Evolutionary conservation across 1,284 basidiomycete species (phyloP), one percentile per base, ranked within the genome.

Genomic region (Athelia psychrophila): DNA sequence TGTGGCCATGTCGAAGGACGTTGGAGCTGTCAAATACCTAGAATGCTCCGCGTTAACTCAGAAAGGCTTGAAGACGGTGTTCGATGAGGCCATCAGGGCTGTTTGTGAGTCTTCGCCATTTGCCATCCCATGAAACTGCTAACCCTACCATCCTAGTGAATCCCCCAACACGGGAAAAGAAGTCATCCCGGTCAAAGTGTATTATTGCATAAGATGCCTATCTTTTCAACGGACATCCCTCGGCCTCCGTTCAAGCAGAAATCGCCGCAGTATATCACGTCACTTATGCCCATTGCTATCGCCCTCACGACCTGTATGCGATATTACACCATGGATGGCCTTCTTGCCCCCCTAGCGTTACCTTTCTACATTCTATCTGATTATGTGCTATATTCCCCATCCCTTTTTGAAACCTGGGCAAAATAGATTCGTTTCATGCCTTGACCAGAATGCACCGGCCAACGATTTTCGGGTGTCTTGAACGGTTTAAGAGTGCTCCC

Each of bases 31-130:
- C 60, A 96, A 95, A 71, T 99, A 98, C 67, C 75, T 98, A 54
- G 96, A 99, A 72, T 98, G 96, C 69, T 97, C 94, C 23, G 97
- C 97, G 40, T 76, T 99, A 63, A 98, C 97, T 44, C 97, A 99
- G 78, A 96, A 98, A 74, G 95, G 94, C 20, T 74, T 98, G 63
- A 97, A 97, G 84, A 93, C 88, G 45, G 95, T 98, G 44, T 98
- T 98, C 68, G 95, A 98, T 69, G 95, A 98, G 72, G 94, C 94
- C 30, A 97, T 97, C 65, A 85, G 94, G 55, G 88, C 88, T 55
- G 91, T 93, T 64, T 73, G 93, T 95, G 70, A 83, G 92, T 89
- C 24, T 4, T 40, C 44, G 50, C 42, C 44, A 44, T 44, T 53
- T 58, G 47, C 18, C 38, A 33, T 36, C 18, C 44, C 50, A 52